These are phyloP conservation scores for Xylariaceae sp. DNA, from an alignment of 2,329 filamentous ascomycete species.

Conservation along the genomic window DNA sequence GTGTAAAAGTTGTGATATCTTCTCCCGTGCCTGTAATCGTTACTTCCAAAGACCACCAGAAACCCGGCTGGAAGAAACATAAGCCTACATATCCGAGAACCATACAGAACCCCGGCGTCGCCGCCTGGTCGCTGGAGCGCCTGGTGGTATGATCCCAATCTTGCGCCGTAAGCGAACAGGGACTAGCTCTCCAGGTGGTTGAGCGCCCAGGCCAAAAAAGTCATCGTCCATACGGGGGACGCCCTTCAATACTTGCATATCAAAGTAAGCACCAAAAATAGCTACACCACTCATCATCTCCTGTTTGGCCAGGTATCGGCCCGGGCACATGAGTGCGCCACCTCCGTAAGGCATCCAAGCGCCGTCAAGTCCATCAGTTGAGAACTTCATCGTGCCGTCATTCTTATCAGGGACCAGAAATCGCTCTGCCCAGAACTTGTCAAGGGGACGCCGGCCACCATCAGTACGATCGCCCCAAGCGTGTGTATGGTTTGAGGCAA, in stretches of 20 bases:
- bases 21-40: no score
- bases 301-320: slow-evolving; percentile 29
- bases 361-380: slow-evolving; percentile 20
- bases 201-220: slow-evolving; percentile 14
- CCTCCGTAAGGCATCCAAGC: slow-evolving; percentile 30
- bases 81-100: no score
- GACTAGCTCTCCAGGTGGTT: slow-evolving; percentile 12
- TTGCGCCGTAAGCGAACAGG: slow-evolving; percentile 14
- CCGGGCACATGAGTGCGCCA: slow-evolving; percentile 30
- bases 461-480: slow-evolving; percentile 10
- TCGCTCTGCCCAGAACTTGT: slow-evolving; percentile 24
- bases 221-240: slow-evolving; percentile 6
- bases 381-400: slow-evolving; percentile 6
- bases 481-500: slow-evolving; percentile 11
- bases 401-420: slow-evolving; percentile 16
- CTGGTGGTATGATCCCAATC: neutral
- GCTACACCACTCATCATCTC: slow-evolving; percentile 23
- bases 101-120: no score
- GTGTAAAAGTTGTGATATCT: no score
- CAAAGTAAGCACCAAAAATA: slow-evolving; percentile 14
- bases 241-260: slow-evolving; percentile 8
- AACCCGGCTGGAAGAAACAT: no score
- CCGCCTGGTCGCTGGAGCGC: neutral
- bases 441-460: slow-evolving; percentile 7
- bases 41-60: no score